Evolutionary conservation across 2,329 filamentous ascomycete genomes (phyloP), one percentile per base, ranked within the genome.

Genomic region (Sporothrix pallida): DNA sequence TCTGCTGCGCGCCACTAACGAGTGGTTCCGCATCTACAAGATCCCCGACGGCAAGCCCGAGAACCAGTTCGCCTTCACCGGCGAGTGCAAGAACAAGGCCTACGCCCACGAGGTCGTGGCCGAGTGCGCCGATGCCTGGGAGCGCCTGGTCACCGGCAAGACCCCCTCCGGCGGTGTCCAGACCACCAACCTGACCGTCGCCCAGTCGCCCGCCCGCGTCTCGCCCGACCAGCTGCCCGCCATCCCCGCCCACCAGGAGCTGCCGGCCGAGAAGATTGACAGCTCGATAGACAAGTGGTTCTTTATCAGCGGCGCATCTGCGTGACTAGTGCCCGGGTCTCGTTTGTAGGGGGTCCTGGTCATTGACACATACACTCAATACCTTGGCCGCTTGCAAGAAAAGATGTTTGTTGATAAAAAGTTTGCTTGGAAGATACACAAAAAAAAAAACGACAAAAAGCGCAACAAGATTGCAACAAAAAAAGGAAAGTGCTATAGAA

Each of bases 11-110:
- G 96, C 96, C 82, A 98, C 95, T 83, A 99, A 99, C 83, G 96
- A 99, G 89, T 99, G 96, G 96, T 99, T 99, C 94, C 94, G 96
- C 85, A 99, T 99, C 90, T 99, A 99, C 92, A 99, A 99, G 90
- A 99, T 99, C 86, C 96, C 96, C 82, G 96, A 99, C 83, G 96
- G 96, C 89, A 99, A 99, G 94, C 95, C 95, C 80, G 96, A 99
- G 92, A 99, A 99, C 91, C 96, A 98, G 88, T 99, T 99, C 82
- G 96, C 96, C 81, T 99, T 99, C 89, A 98, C 95, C 75, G 96
- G 96, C 87, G 96, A 99, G 89, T 98, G 95, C 93, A 99, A 99
- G 92, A 99, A 99, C 92, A 97, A 95, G 91, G 94, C 92, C 92
- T 98, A 98, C 84, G 96, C 96, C 83, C 92, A 92, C 84, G 96